Base-by-base conservation (phyloP, 148 eudicot species). In the Suaeda aralocaspica region DNA sequence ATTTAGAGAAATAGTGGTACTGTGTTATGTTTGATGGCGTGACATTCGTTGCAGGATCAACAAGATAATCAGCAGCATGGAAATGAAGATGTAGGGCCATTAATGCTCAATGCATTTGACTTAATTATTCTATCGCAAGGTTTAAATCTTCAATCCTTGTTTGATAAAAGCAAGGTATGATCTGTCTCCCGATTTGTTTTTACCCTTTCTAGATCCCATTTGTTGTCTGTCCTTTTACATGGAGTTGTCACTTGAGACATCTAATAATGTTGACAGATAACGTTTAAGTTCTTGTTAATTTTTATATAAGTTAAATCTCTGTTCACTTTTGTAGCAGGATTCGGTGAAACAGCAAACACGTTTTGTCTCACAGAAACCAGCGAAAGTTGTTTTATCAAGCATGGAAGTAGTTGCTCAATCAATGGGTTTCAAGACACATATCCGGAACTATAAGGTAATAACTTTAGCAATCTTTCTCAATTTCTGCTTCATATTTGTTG, bases 361-460 rank as follows among this genome's bases (percentile, higher is more conserved):
- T 26, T 94, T 94, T 79, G 82, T 91, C 58, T 87, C 98, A 46
- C 86, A 85, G 57, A 94, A 87, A 71, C 97, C 98, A 33, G 96
- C 92, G 34, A 90, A 81, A 72, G 90, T 94, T 62, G 89, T 91
- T 78, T 67, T 94, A 61, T 85, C 97, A 2, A 91, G 85, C 72
- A 91, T 91, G 92, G 97, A 94, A 87, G 97, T 90, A 74, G 96
- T 94, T 78, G 87, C 96, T 21, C 98, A 94, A 67, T 94, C 98
- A 70, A 91, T 94, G 98, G 96, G 98, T 77, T 94, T 91, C 77
- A 94, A 94, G 84, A 94, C 98, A 13, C 96, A 91, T 65, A 94
- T 94, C 18, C 89, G 97, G n/a, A 94, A 94, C 67, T 94, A 55
- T 78, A 94, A 94, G 91, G 98, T 90, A 72, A 1, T 52, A 31